These are phyloP conservation scores for Athelia sp. DNA, from an alignment of 1,284 basidiomycete genomes.

Conservation along the genomic window DNA sequence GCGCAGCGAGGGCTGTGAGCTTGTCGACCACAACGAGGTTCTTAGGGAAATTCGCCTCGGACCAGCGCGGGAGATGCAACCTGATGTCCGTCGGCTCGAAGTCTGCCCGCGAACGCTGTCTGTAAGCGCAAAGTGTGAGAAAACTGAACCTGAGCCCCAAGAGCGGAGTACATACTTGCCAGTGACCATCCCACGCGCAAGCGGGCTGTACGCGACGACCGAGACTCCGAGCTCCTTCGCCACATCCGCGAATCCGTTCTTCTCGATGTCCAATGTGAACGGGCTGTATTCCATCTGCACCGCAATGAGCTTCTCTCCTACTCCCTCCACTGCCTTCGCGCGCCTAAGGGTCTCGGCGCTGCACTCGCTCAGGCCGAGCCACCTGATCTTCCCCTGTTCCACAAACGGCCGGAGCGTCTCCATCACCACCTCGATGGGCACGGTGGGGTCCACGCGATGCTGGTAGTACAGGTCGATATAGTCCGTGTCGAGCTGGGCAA, in stretches of 20 bases:
- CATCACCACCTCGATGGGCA: constrained; percentile 28
- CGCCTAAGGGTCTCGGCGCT: constrained; percentile 41
- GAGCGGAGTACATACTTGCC: too few relatives aligned
- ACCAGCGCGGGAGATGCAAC: constrained; percentile 30
- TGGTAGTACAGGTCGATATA: not conserved
- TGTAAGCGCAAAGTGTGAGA: too few relatives aligned
- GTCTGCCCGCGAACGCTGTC: constrained; percentile 42
- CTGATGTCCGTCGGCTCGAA: constrained; percentile 47
- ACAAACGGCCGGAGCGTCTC: constrained; percentile 23
- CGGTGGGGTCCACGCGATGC: constrained; percentile 3
- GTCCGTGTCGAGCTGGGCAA: not conserved
- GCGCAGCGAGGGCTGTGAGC: constrained; percentile 24
- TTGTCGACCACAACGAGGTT: constrained; percentile 36
- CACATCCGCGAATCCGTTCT: constrained; percentile 33
- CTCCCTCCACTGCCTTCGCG: constrained; percentile 32
- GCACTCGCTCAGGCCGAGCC: constrained; percentile 43
- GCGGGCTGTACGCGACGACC: constrained; percentile 55
- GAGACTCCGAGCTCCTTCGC: constrained; percentile 48
- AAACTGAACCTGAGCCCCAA: too few relatives aligned
- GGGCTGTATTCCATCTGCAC: constrained; percentile 48
- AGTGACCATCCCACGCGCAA: constrained; percentile 60
- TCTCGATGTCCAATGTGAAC: constrained; percentile 33
- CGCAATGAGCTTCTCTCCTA: constrained; percentile 30
- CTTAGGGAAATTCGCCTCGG: constrained; percentile 37
- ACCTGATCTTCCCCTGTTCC: constrained; percentile 35